These are phyloP conservation scores for Globisporangium ultimum DNA, from an alignment of 352 stramenopile species.

Conservation along the genomic window DNA sequence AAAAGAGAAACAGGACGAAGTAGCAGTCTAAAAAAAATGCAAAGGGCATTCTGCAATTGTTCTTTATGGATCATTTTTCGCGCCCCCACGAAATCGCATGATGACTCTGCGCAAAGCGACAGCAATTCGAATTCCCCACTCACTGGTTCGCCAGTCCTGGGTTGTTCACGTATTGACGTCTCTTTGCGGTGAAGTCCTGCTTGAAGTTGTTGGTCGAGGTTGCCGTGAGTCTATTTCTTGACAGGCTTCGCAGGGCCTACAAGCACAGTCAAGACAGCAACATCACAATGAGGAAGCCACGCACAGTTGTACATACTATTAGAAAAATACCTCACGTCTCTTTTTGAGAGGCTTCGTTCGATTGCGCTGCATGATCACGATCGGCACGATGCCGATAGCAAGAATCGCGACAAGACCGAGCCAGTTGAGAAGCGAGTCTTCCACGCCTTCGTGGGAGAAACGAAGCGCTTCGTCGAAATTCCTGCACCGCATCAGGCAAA, in stretches of 20 bases:
- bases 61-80: neutral
- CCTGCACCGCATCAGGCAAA: slow-evolving; percentile 20
- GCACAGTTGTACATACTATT: neutral
- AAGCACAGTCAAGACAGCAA: neutral
- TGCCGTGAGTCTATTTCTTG: slow-evolving; percentile 73
- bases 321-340: slow-evolving; percentile 55
- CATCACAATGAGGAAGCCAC: slow-evolving; percentile 9
- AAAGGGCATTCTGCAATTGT: neutral
- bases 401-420: slow-evolving; percentile 56
- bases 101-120: neutral
- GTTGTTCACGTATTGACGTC: slow-evolving; percentile 52
- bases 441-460: slow-evolving; percentile 60
- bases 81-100: neutral
- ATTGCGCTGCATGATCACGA: slow-evolving; percentile 73
- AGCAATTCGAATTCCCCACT: neutral
- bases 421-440: slow-evolving; percentile 75
- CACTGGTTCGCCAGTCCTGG: slow-evolving; percentile 26
- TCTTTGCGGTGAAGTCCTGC: slow-evolving; percentile 38
- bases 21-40: neutral
- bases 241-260: slow-evolving; percentile 63
- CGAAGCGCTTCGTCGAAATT: slow-evolving; percentile 78
- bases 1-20: slow-evolving; percentile 9
- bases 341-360: slow-evolving; percentile 70
- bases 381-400: slow-evolving; percentile 47
- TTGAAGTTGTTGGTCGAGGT: slow-evolving; percentile 40